Conservation (phyloP, 2,329 filamentous ascomycete species). For the Phyllosticta citriasiana region DNA sequence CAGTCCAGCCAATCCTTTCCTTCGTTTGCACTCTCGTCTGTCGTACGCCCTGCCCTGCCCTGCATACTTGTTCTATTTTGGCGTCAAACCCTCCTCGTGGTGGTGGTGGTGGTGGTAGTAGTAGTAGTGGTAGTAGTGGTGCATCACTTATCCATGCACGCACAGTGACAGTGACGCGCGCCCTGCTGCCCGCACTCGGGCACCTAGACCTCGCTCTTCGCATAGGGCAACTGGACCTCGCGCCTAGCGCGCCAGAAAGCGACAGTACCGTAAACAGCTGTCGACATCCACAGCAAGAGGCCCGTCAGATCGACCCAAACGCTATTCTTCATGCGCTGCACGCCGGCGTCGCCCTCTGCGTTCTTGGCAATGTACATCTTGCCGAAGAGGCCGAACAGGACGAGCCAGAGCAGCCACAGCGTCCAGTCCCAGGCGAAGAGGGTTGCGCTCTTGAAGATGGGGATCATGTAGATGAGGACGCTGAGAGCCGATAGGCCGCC, state of each 20-base stretch:
- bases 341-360: conserved; percentile 50
- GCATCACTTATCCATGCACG: no score
- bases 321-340: conserved; percentile 73
- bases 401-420: conserved; percentile 58
- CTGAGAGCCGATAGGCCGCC: conserved; percentile 57
- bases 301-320: conserved; percentile 74
- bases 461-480: conserved; percentile 54
- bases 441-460: conserved; percentile 36
- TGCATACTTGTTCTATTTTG: no score
- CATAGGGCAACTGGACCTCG: background rate
- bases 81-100: no score
- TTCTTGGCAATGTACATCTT: conserved; percentile 66
- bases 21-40: no score
- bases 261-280: conserved; percentile 37
- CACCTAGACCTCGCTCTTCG: conserved; percentile 2
- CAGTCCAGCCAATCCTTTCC: no score
- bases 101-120: no score
- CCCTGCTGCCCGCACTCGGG: background rate
- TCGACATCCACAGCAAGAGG: conserved; percentile 65
- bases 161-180: background rate
- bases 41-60: no score
- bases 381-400: conserved; percentile 75
- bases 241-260: conserved; percentile 2
- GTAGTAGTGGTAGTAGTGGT: no score
- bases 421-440: conserved; percentile 56